Conservation (phyloP, 495 filamentous ascomycete genomes). For the Penicillium odoratum region DNA sequence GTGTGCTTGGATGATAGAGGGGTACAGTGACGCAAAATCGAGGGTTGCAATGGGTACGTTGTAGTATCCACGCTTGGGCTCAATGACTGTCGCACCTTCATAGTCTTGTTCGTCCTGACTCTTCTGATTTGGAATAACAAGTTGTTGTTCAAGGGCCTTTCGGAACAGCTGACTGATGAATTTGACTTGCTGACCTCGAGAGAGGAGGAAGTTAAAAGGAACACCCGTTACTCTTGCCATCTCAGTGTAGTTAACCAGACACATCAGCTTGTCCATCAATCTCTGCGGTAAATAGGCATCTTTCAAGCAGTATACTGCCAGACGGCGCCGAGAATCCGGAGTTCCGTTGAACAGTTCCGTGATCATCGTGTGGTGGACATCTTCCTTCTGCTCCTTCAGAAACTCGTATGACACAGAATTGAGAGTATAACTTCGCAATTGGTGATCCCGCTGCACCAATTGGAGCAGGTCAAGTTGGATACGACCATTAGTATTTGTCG, state of each 20-base stretch:
- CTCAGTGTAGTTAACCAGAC: conserved; percentile 96
- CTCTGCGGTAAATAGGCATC: conserved; percentile 95
- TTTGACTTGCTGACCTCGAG: conserved; percentile 94
- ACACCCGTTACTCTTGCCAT: conserved; percentile 99
- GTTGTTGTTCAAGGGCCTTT: conserved; percentile 84
- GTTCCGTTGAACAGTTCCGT: conserved; percentile 96
- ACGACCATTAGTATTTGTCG: conserved; percentile 91
- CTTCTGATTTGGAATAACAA: conserved; percentile 86
- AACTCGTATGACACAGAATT: conserved; percentile 98
- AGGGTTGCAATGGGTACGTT: conserved; percentile 92
- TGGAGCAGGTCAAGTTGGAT: conserved; percentile 94
- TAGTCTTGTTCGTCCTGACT: conserved; percentile 77
- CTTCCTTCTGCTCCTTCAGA: conserved; percentile 95
- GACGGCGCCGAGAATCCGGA: conserved; percentile 80
- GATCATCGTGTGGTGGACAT: conserved; percentile 99
- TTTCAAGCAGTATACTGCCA: conserved; percentile 97
- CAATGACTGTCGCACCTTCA: conserved; percentile 97
- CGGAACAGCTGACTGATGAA: conserved; percentile 97
- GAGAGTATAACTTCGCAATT: conserved; percentile 92
- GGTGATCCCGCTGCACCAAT: conserved; percentile 89
- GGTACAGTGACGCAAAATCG: conserved; percentile 98
- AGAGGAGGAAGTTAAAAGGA: conserved; percentile 91
- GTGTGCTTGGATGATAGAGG: conserved; percentile 98
- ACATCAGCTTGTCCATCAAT: conserved; percentile 96
- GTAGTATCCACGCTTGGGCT: conserved; percentile 89